Evolutionary conservation across 2,329 filamentous ascomycete genomes (phyloP).

Genomic region (Cylindrodendrum hubeiense): DNA sequence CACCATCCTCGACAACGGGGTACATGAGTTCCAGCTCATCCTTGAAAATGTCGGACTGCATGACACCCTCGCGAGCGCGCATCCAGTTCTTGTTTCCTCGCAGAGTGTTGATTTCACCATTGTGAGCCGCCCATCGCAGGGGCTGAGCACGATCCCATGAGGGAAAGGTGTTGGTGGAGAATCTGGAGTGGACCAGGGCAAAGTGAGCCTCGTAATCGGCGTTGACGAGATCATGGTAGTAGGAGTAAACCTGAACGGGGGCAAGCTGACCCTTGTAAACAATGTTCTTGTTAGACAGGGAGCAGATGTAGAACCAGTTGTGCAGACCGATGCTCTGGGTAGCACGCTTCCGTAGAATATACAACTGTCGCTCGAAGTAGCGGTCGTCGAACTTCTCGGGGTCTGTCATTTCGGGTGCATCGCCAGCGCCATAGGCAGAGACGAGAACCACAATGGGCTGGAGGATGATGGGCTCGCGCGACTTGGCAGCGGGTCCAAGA

Average conservation of each 20-base stretch:
- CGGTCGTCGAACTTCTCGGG: conserved; percentile 84
- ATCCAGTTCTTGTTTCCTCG: conserved; percentile 99
- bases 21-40: conserved; percentile 92
- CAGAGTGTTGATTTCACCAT: conserved; percentile 98
- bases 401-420: conserved; percentile 83
- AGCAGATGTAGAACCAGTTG: conserved; percentile 99
- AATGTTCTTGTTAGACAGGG: conserved; percentile 97
- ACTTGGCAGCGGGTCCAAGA: conserved; percentile 91
- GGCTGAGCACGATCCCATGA: conserved; percentile 98
- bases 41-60: conserved; percentile 92
- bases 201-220: conserved; percentile 98
- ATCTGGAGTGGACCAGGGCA: conserved; percentile 94
- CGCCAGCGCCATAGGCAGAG: conserved; percentile 85
- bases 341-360: conserved; percentile 92
- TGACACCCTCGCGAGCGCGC: conserved; percentile 93
- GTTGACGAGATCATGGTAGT: conserved; percentile 96
- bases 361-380: conserved; percentile 92
- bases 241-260: conserved; percentile 95
- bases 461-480: conserved; percentile 93
- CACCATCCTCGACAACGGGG: conserved; percentile 95
- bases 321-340: conserved; percentile 95
- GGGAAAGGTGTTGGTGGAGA: conserved; percentile 98
- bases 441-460: conserved; percentile 94
- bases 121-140: conserved; percentile 96
- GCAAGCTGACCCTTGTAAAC: conserved; percentile 98